Evolutionary conservation across 148 eudicot genomes (phyloP).

Genomic region (Gaultheria prostrata): DNA sequence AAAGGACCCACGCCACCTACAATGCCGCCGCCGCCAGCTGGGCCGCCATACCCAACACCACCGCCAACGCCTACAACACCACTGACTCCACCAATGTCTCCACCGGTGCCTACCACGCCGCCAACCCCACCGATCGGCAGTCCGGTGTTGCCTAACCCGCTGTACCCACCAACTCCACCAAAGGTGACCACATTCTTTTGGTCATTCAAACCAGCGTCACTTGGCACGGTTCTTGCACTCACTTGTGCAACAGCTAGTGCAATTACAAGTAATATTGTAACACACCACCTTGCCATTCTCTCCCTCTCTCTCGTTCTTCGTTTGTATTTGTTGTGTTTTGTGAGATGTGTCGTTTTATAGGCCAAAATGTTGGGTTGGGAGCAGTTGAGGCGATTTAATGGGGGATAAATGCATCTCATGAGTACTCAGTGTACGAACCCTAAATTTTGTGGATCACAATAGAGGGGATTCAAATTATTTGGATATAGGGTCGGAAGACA

Average conservation of each 20-base stretch:
- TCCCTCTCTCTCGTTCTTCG: constrained; percentile 1
- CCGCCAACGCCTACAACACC: neutral
- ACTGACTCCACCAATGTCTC: neutral
- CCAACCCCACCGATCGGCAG: constrained; percentile 28
- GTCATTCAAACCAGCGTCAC: constrained; percentile 26
- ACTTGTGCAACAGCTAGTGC: constrained; percentile 21
- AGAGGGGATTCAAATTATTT: neutral
- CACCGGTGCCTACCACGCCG: neutral
- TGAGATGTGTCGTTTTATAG: constrained; percentile 16
- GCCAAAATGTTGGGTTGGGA: neutral
- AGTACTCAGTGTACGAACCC: neutral
- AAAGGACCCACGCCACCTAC: neutral
- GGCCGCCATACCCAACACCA: neutral
- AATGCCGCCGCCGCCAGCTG: neutral
- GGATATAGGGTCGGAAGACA: neutral
- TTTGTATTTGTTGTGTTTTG: neutral
- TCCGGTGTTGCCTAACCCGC: constrained; percentile 21
- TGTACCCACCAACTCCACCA: constrained; percentile 33
- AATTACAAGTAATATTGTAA: constrained; percentile 21
- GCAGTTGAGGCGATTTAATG: constrained; percentile 26
- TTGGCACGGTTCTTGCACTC: constrained; percentile 33
- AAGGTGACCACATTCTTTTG: constrained; percentile 37
- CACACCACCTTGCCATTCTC: constrained; percentile 28
- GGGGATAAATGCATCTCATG: neutral
- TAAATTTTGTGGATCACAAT: neutral